Percentiles rank a stretch among this genome's conserved stretches.
phyloP scores from a whole-genome alignment of 2,329 filamentous ascomycete genomes.

The Ceratocystis huliohia region DNA sequence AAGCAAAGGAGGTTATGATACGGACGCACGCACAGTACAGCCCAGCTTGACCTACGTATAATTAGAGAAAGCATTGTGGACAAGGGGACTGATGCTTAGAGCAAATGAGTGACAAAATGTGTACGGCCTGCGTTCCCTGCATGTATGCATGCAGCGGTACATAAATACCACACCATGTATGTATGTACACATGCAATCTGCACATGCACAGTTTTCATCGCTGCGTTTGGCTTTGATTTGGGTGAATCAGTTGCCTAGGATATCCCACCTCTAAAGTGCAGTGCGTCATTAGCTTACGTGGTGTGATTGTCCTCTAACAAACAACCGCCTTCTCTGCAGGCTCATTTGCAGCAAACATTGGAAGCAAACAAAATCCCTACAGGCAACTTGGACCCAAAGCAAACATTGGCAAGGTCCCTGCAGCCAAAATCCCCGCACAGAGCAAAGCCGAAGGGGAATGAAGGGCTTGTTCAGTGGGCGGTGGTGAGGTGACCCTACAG shows the following conservation, averaged over 20 bases:
- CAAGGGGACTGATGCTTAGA: too few species aligned
- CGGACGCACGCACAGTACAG: too few species aligned
- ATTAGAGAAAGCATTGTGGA: too few species aligned
- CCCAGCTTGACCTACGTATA: too few species aligned
- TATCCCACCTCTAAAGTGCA: neutral
- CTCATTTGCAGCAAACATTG: neutral
- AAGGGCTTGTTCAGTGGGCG: too few species aligned
- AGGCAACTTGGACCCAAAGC: neutral
- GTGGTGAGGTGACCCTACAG: too few species aligned
- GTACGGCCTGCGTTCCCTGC: too few species aligned
- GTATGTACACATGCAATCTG: neutral
- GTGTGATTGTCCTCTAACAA: neutral
- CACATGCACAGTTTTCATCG: neutral
- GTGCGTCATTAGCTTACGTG: conserved; percentile 1
- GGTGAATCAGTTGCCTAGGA: neutral
- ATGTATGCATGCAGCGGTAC: too few species aligned
- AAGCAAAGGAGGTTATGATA: too few species aligned
- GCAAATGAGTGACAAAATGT: too few species aligned
- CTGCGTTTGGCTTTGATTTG: neutral
- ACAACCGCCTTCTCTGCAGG: neutral
- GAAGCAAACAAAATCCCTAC: neutral
- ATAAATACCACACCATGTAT: neutral
- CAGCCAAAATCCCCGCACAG: neutral
- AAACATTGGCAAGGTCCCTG: conserved; percentile 3
- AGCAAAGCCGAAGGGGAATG: neutral